These are phyloP conservation scores for Tetrapyrgos nigripes DNA, from an alignment of 1,284 basidiomycete species.

Conservation along the genomic window DNA sequence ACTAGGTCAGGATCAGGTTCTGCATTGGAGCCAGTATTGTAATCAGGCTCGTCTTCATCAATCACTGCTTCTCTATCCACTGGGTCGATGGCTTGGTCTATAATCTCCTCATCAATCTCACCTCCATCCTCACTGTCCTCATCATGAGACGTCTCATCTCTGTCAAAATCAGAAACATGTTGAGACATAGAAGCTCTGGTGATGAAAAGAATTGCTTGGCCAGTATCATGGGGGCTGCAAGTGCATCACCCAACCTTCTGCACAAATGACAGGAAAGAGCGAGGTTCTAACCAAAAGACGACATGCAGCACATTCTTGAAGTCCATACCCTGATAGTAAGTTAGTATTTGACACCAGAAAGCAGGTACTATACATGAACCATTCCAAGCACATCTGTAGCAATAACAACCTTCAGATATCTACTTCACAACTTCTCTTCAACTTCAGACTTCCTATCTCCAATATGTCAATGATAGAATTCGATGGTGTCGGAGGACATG, in stretches of 20 bases:
- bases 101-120: not conserved
- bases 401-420: not conserved
- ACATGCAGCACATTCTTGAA: no score
- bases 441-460: not conserved
- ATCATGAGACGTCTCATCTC: no score
- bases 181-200: no score
- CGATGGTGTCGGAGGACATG: conserved; percentile 12
- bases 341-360: not conserved
- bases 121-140: not conserved
- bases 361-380: not conserved
- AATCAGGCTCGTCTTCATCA: no score
- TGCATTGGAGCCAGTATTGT: no score
- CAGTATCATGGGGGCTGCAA: no score
- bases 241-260: no score
- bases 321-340: conserved; percentile 13
- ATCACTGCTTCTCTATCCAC: conserved; percentile 1
- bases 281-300: no score
- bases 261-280: no score
- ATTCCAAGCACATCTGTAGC: not conserved
- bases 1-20: not conserved
- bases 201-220: no score
- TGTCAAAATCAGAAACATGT: no score
- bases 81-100: not conserved
- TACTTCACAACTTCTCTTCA: not conserved
- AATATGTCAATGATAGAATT: conserved; percentile 22